Evolutionary conservation across 192 early-diverging fungal species (phyloP).

Genomic region (Coemansia erecta): DNA sequence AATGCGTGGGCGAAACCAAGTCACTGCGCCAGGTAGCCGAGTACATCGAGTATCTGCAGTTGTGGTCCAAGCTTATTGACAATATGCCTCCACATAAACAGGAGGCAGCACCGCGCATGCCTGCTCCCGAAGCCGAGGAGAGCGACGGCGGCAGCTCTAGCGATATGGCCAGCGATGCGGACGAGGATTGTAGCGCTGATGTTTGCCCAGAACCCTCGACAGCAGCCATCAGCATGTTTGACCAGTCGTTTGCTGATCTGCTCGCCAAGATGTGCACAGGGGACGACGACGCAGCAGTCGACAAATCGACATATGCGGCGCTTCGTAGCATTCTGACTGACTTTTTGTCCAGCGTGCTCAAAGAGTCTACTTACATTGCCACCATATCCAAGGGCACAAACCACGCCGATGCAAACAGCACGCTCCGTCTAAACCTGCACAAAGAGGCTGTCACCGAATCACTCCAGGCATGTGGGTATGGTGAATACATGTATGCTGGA

Average conservation of each 20-base stretch:
- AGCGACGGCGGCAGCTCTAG: too few relatives aligned
- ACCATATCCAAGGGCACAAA: not conserved
- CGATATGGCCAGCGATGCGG: too few relatives aligned
- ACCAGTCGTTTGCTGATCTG: constrained; percentile 5
- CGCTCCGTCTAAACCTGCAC: not conserved
- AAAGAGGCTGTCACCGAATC: not conserved
- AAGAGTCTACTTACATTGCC: not conserved
- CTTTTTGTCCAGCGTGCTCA: not conserved
- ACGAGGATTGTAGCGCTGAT: too few relatives aligned
- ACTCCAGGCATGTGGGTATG: not conserved
- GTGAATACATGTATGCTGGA: too few relatives aligned
- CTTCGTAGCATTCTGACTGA: not conserved
- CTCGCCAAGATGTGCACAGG: constrained; percentile 8
- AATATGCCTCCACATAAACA: not conserved
- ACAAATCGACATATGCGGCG: not conserved
- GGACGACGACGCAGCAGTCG: constrained; percentile 1
- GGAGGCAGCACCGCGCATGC: not conserved
- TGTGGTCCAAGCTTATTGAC: constrained; percentile 19
- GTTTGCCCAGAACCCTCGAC: too few relatives aligned
- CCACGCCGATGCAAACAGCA: not conserved
- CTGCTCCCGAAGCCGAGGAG: too few relatives aligned
- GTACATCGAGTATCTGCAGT: constrained; percentile 29
- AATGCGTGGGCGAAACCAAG: constrained; percentile 28
- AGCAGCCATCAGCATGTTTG: not conserved
- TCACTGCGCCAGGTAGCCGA: constrained; percentile 45